Conservation (phyloP, 2,329 filamentous ascomycete species). For the Hyphodiscus sp. region DNA sequence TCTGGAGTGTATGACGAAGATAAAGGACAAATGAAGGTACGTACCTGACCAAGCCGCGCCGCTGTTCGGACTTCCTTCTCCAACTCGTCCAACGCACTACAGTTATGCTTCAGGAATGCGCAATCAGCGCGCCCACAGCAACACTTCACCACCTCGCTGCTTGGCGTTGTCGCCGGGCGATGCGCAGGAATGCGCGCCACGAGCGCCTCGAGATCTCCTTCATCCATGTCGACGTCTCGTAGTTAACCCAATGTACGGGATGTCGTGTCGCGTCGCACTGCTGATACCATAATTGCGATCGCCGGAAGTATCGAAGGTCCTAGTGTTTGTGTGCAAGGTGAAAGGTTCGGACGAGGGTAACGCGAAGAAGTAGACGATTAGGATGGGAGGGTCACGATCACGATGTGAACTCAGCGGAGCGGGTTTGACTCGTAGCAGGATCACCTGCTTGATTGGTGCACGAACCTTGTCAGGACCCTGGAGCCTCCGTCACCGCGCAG, state of each 20-base stretch:
- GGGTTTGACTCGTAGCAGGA: too few relatives aligned
- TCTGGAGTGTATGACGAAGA: constrained; percentile 14
- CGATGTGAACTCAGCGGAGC: too few relatives aligned
- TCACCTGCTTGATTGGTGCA: too few relatives aligned
- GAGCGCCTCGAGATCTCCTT: background rate
- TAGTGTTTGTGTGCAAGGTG: background rate
- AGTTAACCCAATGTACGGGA: background rate
- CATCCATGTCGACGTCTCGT: background rate
- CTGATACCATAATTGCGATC: constrained; percentile 2
- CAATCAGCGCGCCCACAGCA: constrained; percentile 83
- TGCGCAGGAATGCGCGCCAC: background rate
- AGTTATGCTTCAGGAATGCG: constrained; percentile 74
- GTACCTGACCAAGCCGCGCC: constrained; percentile 85
- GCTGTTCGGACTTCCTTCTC: constrained; percentile 85
- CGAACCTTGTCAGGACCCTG: too few relatives aligned
- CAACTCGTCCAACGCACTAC: constrained; percentile 67
- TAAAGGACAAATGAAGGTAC: constrained; percentile 32
- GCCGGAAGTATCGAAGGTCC: background rate
- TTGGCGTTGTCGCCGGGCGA: background rate
- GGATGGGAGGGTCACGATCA: too few relatives aligned
- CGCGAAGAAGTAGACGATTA: background rate
- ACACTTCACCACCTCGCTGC: constrained; percentile 42
- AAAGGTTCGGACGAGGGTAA: background rate
- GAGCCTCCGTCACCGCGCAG: too few relatives aligned
- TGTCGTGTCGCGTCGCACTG: background rate